Base-by-base conservation (phyloP, 169 alveolate species). In the Theileria orientalis region DNA sequence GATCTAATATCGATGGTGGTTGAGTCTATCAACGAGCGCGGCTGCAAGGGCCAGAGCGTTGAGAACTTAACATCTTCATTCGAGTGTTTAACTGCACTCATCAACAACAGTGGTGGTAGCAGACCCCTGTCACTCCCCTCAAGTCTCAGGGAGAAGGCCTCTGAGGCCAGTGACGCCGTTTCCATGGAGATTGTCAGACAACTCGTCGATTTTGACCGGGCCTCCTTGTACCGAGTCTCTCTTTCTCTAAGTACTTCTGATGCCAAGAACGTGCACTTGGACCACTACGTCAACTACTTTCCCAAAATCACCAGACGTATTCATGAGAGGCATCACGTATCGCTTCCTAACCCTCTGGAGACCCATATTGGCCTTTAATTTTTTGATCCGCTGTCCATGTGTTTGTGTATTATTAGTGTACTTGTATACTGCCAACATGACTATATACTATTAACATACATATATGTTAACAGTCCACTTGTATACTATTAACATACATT, bases 101-200 rank as follows among this genome's bases (percentile, higher is more conserved):
- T 8, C 16, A 2, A 47, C 19, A 11, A 63, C 1, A 19, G 14
- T 1, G n/a, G 59, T 25, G 29, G 16, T 7, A 21, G 2, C 27
- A 21, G 2, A 19, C 3, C 14, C n/a, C n/a, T n/a, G n/a, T n/a
- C n/a, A n/a, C n/a, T n/a, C n/a, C n/a, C n/a, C n/a, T n/a, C n/a
- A n/a, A n/a, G n/a, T n/a, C n/a, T n/a, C 14, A 14, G 27, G 9
- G 0, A 5, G 11, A 47, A 2, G 41, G 23, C 27, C 3, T 1
- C 14, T 41, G 49, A 66, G 54, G 21, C n/a, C 8, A 11, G 21
- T 29, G 46, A 64, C 29, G 49, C 46, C n/a, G 7, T 42, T 14
- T 42, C 84, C 13, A 21, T 49, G 52, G 74, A 49, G n/a, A 51
- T 52, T 19, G 54, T 74, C 21, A 74, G 64, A 41, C 52, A 74